Percentiles rank a stretch among this genome's conserved stretches.
phyloP scores from a whole-genome alignment of 352 stramenopile species.

The Globisporangium abappressorium region DNA sequence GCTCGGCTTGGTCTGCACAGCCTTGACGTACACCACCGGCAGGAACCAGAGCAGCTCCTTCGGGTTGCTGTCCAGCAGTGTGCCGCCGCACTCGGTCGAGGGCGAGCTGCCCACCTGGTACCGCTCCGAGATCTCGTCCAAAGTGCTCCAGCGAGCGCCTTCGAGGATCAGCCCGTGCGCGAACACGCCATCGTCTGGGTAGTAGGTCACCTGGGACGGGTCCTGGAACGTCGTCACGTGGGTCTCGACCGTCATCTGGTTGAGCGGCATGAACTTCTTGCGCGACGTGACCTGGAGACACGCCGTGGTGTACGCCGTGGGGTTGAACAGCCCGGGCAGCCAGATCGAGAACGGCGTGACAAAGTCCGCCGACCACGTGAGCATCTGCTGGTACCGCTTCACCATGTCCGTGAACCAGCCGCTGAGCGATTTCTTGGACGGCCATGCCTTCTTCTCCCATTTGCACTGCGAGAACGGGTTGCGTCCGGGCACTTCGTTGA shows the following conservation, averaged over 20 bases:
- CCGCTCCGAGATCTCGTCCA: slow-evolving; percentile 89
- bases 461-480: slow-evolving; percentile 95
- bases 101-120: slow-evolving; percentile 83
- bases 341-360: slow-evolving; percentile 93
- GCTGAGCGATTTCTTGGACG: slow-evolving; percentile 91
- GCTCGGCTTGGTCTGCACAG: slow-evolving; percentile 88
- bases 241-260: slow-evolving; percentile 96
- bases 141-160: slow-evolving; percentile 90
- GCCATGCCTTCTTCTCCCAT: slow-evolving; percentile 96
- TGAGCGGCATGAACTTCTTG: slow-evolving; percentile 89
- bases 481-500: slow-evolving; percentile 93
- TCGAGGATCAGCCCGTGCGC: slow-evolving; percentile 96
- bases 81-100: slow-evolving; percentile 83
- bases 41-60: slow-evolving; percentile 94
- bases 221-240: slow-evolving; percentile 94
- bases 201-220: slow-evolving; percentile 67
- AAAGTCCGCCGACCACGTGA: slow-evolving; percentile 89
- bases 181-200: slow-evolving; percentile 92
- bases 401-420: slow-evolving; percentile 94
- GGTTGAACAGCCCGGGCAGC: slow-evolving; percentile 95
- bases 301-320: slow-evolving; percentile 94
- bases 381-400: slow-evolving; percentile 88
- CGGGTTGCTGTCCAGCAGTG: slow-evolving; percentile 91
- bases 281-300: slow-evolving; percentile 95
- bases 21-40: slow-evolving; percentile 95